Evolutionary conservation across 805 yeast genomes (phyloP), one percentile per base, ranked within the genome.

Genomic region (Yamadazyma scolyti): DNA sequence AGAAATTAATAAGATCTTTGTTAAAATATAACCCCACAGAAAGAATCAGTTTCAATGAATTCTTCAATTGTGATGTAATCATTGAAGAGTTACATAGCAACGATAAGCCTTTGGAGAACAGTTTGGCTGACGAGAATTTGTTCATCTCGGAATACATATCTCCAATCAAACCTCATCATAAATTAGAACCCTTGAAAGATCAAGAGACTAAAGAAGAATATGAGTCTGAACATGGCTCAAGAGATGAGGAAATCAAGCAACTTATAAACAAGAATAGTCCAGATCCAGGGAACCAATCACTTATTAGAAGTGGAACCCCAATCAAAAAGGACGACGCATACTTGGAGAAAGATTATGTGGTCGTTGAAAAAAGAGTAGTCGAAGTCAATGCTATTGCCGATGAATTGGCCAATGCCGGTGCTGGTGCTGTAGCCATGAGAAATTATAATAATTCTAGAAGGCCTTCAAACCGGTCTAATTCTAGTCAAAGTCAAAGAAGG

Each of bases 341-440:
- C 16, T 61, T 79, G 34, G 96, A 87, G 46, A 79, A 77, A 43
- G 97, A 88, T 48, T 90, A 90, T 47, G 97, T 90, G 20, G 95
- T 90, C 23, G 89, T 90, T 17, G 97, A 90, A 54, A 93, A 90
- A 54, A 74, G 95, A 29, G 86, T 93, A 0, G 97, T 90, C 3
- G 97, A 93, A 52, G 95, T 90, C 6, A 90, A 90, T 61, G 90
- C 95, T 2, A 68, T 93, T 35, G 98, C 98, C 3, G 97, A 90
- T 56, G 96, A 89, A 53, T 62, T 90, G 30, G 89, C 86, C 10
- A 62, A 65, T 36, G 79, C 79, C 3, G 79, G 79, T 2, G 56
- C 66, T 34, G 69, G 73, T 5, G 67, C 71, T 5, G 68, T 71
- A 19, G 79, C 74, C 1, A 67, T 65, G n/a, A 61, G 65, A 8